Conservation (phyloP, 352 stramenopile genomes). For the Pythium sukuiense region DNA sequence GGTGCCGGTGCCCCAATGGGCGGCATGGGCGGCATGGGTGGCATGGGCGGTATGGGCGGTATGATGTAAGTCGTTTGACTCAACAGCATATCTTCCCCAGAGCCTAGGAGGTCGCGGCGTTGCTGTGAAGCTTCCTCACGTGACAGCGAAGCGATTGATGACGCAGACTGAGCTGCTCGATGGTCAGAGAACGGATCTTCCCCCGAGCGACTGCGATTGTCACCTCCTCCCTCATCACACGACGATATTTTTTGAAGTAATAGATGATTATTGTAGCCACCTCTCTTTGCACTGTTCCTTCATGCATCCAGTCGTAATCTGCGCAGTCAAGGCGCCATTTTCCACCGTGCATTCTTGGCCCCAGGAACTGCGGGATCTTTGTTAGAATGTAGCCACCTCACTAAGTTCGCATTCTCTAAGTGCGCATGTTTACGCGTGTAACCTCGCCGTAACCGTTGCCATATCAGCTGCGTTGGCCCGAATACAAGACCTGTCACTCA, state of each 20-base stretch:
- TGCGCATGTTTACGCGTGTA: background rate
- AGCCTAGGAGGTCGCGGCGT: background rate
- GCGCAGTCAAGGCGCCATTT: background rate
- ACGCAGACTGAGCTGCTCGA: background rate
- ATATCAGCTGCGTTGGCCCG: background rate
- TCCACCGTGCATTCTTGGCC: background rate
- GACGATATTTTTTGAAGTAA: constrained; percentile 36
- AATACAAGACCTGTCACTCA: constrained; percentile 2
- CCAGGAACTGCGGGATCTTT: too few relatives aligned
- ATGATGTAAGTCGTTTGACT: constrained; percentile 65
- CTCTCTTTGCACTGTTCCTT: background rate
- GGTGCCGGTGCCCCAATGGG: constrained; percentile 62
- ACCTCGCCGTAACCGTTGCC: background rate
- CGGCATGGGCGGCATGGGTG: constrained; percentile 76
- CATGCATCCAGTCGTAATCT: background rate
- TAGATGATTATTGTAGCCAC: constrained; percentile 48
- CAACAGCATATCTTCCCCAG: constrained; percentile 9
- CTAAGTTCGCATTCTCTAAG: constrained; percentile 12
- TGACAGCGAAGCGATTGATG: background rate
- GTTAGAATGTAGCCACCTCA: constrained; percentile 15
- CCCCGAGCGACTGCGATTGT: background rate
- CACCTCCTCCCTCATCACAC: constrained; percentile 16
- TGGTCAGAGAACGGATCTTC: background rate
- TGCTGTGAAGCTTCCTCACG: background rate
- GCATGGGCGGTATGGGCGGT: constrained; percentile 81